Base-by-base conservation (phyloP, 257 asterid genomes). In the Knoxia roxburghii region DNA sequence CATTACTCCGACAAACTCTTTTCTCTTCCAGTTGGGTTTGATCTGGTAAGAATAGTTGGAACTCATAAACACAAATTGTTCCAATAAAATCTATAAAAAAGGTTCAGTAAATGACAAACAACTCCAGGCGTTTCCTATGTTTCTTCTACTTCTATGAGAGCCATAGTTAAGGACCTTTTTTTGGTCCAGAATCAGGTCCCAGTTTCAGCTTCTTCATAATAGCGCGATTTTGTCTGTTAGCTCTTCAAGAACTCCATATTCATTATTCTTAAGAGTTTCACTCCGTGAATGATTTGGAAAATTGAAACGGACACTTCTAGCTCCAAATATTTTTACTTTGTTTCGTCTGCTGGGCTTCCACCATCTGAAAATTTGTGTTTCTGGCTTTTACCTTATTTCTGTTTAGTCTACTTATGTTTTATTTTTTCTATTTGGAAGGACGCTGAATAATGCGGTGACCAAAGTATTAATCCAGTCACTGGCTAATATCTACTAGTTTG, bases 1-100 rank as follows among this genome's bases (percentile, higher is more conserved):
- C 80, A 77, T 37, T 73, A 81, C 51, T 78, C 89, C 32, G 87
- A 86, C 58, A 66, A 89, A 56, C 32, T 77, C 73, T 89, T 89
- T 40, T 56, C 81, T 61, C 75, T 57, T 50, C 98, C 98, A 48
- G 80, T 92, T 58, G 97, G 98, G 53, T 92, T 79, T 72, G 98
- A 92, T 80, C 96, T 92, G 95, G 98, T 89, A 80, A 80, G 78
- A 43, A 68, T 7, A 2, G 56, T 35, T 14, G 27, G 15, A 52
- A 54, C 3, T 29, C 26, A 64, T 23, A 14, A 41, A 5, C 7
- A 33, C 60, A 54, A 7, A 1, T 18, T 13, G 26, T 26, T 7
- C n/a, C n/a, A n/a, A n/a, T n/a, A n/a, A n/a, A n/a, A n/a, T n/a
- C n/a, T n/a, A n/a, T n/a, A n/a, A 53, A 0, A 53, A 53, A 24